Percentiles rank a stretch among this genome's conserved stretches.
These are phyloP conservation scores for Ananas comosus DNA, from an alignment of 176 grass and related monocot species.

Conservation along the genomic window DNA sequence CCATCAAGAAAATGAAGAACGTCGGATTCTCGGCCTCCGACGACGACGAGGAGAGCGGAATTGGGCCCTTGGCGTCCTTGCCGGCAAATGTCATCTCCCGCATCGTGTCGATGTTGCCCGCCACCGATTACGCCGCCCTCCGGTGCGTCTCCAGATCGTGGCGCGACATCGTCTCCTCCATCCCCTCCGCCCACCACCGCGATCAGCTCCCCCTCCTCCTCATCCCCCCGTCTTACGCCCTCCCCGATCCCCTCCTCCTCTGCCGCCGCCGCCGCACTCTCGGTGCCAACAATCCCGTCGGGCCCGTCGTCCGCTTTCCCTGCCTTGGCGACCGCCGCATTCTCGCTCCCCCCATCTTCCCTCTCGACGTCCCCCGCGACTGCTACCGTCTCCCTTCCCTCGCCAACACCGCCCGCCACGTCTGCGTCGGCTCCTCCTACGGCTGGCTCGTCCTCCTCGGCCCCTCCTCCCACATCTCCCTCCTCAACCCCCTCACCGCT, in stretches of 20 bases:
- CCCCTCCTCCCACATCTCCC: background rate
- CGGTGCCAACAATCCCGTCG: background rate
- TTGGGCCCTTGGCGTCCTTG: background rate
- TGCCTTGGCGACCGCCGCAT: no score
- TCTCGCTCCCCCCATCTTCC: no score
- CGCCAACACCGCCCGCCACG: background rate
- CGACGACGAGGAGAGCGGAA: no score
- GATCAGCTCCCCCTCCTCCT: background rate
- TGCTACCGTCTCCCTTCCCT: background rate
- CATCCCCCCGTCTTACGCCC: background rate
- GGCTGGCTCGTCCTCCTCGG: background rate
- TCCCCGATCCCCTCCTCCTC: background rate
- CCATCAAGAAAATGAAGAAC: no score
- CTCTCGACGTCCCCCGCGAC: no score
- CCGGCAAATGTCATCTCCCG: background rate
- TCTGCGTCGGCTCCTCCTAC: conserved; percentile 1
- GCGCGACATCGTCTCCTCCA: background rate
- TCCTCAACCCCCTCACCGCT: background rate
- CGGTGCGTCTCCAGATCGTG: background rate
- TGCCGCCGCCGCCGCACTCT: background rate
- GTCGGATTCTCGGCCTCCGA: no score
- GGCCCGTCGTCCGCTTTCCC: background rate
- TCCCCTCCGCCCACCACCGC: background rate
- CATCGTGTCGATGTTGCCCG: background rate
- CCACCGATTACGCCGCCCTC: background rate